Base-by-base conservation (phyloP, 2,329 filamentous ascomycete genomes). In the Anisogramma anomala region DNA sequence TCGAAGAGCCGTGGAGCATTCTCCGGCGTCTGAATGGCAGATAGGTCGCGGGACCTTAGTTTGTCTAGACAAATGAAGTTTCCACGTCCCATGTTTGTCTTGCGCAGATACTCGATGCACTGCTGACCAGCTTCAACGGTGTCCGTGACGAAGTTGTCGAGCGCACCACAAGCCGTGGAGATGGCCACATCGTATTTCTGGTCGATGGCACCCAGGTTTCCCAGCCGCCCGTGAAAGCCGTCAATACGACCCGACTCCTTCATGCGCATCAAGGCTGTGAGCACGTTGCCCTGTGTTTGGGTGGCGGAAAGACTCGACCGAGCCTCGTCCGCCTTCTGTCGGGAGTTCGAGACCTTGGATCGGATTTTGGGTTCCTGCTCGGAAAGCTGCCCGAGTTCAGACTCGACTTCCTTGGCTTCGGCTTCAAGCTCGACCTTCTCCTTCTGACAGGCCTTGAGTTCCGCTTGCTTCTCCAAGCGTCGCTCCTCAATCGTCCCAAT, bases 11-110 rank as follows among this genome's bases (percentile, higher is more conserved):
- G 78, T 14, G 89, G 89, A 6, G 91, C 89, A 52, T 85, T 81
- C 60, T 98, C 91, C 0, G 91, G 91, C 0, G 91, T 98, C 45
- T 84, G 72, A 39, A 96, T 88, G 0, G 75, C 66, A 2, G 79
- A 79, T 52, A 96, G 66, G 53, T 94, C 84, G 39, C 85, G 77
- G 23, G 74, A 69, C 18, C 86, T 77, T 36, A 96, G 68, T 56
- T 89, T 87, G 60, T 98, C 86, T 13, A 98, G 72, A 50, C 91
- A 84, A 54, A 98, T 96, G 59, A 98, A 96, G 64, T 95, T 95
- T 45, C 88, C 91, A 53, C 93, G 79, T 10, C 91, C 91, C 3
- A 98, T 78, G 52, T 95, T 95, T 53, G 94, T 98, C 69, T 96
- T 98, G 42, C 91, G 79, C 10, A 98, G 72, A 55, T 98, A 91